phyloP scores from a whole-genome alignment of 331 rosid species.

The Prunus yedoensis region DNA sequence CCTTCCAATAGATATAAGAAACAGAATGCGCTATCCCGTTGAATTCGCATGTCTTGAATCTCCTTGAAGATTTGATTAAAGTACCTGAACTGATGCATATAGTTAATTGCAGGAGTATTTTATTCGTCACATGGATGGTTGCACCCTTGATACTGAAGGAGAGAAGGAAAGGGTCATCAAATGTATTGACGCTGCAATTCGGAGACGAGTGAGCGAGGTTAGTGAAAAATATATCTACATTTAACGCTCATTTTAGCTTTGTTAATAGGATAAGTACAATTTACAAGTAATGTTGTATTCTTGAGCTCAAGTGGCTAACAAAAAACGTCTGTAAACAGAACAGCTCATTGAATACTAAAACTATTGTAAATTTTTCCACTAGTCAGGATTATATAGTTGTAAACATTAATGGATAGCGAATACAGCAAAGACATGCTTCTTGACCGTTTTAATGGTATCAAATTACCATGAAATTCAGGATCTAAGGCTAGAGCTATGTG shows the following conservation, averaged over 20 bases:
- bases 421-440: background rate
- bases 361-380: background rate
- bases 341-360: background rate
- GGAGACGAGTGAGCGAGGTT: slow-evolving; percentile 90
- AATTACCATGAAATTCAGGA: slow-evolving; percentile 49
- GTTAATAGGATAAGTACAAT: background rate
- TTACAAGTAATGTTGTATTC: background rate
- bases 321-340: background rate
- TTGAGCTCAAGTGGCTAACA: background rate
- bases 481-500: slow-evolving; percentile 75
- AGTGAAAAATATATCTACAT: slow-evolving; percentile 15
- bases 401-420: background rate
- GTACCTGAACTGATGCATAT: slow-evolving; percentile 4
- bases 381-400: background rate
- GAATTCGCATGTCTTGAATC: background rate
- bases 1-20: background rate
- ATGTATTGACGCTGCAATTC: slow-evolving; percentile 90
- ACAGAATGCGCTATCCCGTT: background rate
- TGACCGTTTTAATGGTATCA: background rate
- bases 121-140: slow-evolving; percentile 84
- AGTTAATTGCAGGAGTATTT: slow-evolving; percentile 57
- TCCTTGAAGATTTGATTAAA: background rate
- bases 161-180: slow-evolving; percentile 78
- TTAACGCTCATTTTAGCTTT: background rate
- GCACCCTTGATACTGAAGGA: slow-evolving; percentile 82